Base-by-base conservation (phyloP, 805 yeast genomes). In the Metschnikowia drakensbergensis region DNA sequence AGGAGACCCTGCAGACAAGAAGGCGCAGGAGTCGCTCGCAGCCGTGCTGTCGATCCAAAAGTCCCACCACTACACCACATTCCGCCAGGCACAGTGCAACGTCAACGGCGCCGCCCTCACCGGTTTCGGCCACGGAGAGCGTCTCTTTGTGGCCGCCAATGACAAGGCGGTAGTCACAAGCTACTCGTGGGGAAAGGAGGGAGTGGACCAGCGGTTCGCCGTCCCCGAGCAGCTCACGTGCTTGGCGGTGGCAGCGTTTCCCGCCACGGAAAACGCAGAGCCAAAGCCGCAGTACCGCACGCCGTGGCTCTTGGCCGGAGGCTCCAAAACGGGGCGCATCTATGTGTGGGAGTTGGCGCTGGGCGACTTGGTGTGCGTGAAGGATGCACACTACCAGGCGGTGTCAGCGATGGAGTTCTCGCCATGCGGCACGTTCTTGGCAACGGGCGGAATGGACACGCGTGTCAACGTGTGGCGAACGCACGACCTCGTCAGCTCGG, bases 271-370 rank as follows among this genome's bases (percentile, higher is more conserved):
- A 34, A 10, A 35, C n/a, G 34, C 22, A 27, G 39, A 35, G 22
- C 10, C 25, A 4, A 36, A 37, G 22, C 76, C 82, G 4, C 66
- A 61, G 39, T 77, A 74, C 61, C 68, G 79, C 52, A 60, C 76
- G 34, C 85, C 86, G 22, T 84, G 86, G 76, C 61, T 87, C 35
- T 65, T 94, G 26, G 84, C 82, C 5, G 96, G 85, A 38, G 90
- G 92, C 51, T 76, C 94, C 46, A 62, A 72, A 50, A 60, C 84
- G n/a, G 98, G 98, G 9, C 79, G 83, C 54, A 53, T 94, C 11
- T 86, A 86, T 60, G 65, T 91, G 1, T 92, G 98, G 98, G 96
- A 89, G 58, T 61, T 91, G 45, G 65, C 75, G 7, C 84, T 94
- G 1, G 98, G 98, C 0, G 67, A 80, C 25, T 72, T 94, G 41